Percentiles rank a stretch among this genome's conserved stretches.
Conservation (phyloP, 1,284 basidiomycete species). For the Tremellales sp. region DNA sequence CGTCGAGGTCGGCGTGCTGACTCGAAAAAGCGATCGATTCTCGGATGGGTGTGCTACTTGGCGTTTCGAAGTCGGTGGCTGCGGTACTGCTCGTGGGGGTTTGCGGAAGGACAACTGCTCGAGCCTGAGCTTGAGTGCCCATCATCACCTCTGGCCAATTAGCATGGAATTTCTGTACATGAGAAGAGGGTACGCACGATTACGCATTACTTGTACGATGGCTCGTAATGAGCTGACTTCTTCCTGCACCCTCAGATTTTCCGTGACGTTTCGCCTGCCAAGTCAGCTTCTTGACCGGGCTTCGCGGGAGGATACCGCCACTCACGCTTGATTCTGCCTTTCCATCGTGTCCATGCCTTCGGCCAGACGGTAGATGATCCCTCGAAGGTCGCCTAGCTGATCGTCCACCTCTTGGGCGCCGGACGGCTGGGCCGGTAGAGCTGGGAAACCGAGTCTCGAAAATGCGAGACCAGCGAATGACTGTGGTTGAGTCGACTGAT, state of each 20-base stretch:
- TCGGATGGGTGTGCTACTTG: conserved; percentile 9
- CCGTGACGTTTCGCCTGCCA: conserved; percentile 54
- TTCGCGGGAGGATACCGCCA: neutral
- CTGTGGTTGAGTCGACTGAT: too few species aligned
- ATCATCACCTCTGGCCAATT: conserved; percentile 25
- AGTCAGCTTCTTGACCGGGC: neutral
- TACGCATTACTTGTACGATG: conserved; percentile 69
- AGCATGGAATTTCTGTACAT: neutral
- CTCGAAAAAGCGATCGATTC: conserved; percentile 22
- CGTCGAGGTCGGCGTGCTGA: conserved; percentile 1
- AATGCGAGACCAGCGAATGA: too few species aligned
- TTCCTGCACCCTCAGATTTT: conserved; percentile 66
- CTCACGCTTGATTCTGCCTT: conserved; percentile 35
- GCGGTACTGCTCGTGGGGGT: neutral
- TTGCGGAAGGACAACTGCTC: too few species aligned
- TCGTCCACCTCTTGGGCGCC: too few species aligned
- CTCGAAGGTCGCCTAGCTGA: too few species aligned
- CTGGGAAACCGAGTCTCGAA: too few species aligned
- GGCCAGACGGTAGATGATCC: conserved; percentile 26
- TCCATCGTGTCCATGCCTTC: conserved; percentile 33
- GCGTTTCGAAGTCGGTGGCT: conserved; percentile 5
- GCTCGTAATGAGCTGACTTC: conserved; percentile 69
- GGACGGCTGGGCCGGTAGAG: too few species aligned
- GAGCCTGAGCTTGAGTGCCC: conserved; percentile 8
- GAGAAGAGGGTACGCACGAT: conserved; percentile 51